Base-by-base conservation (phyloP, 208 protist genomes). In the Trypanosoma theileri region DNA sequence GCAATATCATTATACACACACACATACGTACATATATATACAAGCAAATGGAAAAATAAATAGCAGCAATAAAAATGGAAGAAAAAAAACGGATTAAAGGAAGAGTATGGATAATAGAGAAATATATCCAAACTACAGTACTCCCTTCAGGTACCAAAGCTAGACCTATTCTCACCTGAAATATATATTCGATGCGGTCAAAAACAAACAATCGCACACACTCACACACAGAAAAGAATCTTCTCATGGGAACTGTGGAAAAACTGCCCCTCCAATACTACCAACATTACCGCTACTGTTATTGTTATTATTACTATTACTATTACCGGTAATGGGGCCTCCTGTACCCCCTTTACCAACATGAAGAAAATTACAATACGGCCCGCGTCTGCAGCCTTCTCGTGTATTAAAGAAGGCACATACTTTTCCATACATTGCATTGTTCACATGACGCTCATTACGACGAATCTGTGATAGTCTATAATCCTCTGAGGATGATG, bases 381-480 rank as follows among this genome's bases (percentile, higher is more conserved):
- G 73, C 0, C 89, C 89, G 31, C 84, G 80, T 17, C 77, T 62
- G 64, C 89, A 95, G 24, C 82, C 82, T 53, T 91, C 89, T 4
- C 77, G 59, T 12, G 80, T 88, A 60, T 78, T 76, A 65, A 82
- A 94, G 62, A 85, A 92, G 51, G 75, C 70, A 42, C 89, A 94
- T 13, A 84, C 66, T 31, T 63, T 70, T 28, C 56, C 51, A 42
- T 75, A 88, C 55, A 80, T 52, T 16, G 64, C 75, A 58, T 80
- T 88, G 66, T 87, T 81, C 21, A 88, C 79, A 62, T 91, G 85
- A 53, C 80, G 80, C 21, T 82, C 83, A 67, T 91, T 91, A 19
- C 81, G 77, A 14, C 82, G 75, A 52, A 94, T 80, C 69, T 94
- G 88, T 19, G 75, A 76, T 22, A 91, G 77, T 13, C 88, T 77